Conservation (phyloP, 2,329 filamentous ascomycete genomes). For the Apiospora aurea region DNA sequence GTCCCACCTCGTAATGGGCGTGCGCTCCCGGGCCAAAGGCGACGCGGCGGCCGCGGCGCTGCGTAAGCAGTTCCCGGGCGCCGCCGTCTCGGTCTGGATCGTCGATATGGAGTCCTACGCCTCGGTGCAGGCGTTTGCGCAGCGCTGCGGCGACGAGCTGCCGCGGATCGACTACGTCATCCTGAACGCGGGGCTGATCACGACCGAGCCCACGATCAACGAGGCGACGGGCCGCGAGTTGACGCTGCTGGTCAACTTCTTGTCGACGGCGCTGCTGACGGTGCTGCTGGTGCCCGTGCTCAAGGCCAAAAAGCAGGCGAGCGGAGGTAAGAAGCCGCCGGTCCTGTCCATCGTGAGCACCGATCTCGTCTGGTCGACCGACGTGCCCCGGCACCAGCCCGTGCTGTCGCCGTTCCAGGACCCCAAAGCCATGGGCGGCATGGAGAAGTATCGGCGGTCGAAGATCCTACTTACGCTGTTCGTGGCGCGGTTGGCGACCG, state of each 20-base stretch:
- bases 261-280: conserved; percentile 32
- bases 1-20: conserved; percentile 45
- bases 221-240: conserved; percentile 29
- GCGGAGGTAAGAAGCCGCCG: conserved; percentile 15
- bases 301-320: conserved; percentile 21
- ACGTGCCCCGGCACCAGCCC: neutral
- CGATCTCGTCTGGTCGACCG: conserved; percentile 25
- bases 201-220: neutral
- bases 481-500: conserved; percentile 23
- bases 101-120: conserved; percentile 47
- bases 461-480: conserved; percentile 20
- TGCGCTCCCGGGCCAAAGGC: conserved; percentile 43
- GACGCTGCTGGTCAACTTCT: conserved; percentile 34
- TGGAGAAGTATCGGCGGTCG: conserved; percentile 15
- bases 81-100: conserved; percentile 46
- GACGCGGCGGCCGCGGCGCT: conserved; percentile 42
- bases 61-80: conserved; percentile 34
- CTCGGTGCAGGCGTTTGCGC: conserved; percentile 44
- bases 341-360: conserved; percentile 30
- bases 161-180: conserved; percentile 34
- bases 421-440: neutral
- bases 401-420: conserved; percentile 15
- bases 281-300: conserved; percentile 31
- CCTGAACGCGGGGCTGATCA: conserved; percentile 38
- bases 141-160: conserved; percentile 37